Evolutionary conservation across 768 basidiomycete genomes (phyloP).

Genomic region (Lactarius trivialis): DNA sequence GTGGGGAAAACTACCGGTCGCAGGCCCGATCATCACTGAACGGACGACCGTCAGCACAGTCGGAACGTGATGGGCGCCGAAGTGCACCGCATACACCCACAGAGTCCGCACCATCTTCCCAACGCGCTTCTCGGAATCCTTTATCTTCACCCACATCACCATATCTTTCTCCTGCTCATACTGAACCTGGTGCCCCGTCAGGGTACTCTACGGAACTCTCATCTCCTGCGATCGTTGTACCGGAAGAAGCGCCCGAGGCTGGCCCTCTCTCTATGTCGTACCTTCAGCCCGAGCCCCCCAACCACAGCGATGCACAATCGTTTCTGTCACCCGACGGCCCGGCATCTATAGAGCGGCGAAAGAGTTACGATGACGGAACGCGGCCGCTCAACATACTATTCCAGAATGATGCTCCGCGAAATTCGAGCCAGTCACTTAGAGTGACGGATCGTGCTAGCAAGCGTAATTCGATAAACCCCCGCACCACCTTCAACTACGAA

Average conservation of each 20-base stretch:
- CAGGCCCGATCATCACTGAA: background rate
- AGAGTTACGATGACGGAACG: slow-evolving; percentile 41
- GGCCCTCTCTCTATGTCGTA: slow-evolving; percentile 14
- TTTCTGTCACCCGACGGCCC: slow-evolving; percentile 23
- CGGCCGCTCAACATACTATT: slow-evolving; percentile 36
- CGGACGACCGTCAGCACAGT: background rate
- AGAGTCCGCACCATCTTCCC: background rate
- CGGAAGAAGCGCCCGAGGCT: slow-evolving; percentile 8
- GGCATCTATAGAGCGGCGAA: slow-evolving; percentile 28
- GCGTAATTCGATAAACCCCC: slow-evolving; percentile 52
- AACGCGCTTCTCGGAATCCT: background rate
- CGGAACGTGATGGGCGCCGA: slow-evolving; percentile 4
- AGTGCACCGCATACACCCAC: background rate
- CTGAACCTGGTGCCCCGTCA: background rate
- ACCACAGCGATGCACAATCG: slow-evolving; percentile 1
- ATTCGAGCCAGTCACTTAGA: slow-evolving; percentile 28
- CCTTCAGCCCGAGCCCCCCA: slow-evolving; percentile 14
- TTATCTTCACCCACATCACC: slow-evolving; percentile 7
- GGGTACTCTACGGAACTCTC: background rate
- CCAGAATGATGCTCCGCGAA: slow-evolving; percentile 23
- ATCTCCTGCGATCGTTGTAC: slow-evolving; percentile 11
- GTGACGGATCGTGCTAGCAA: slow-evolving; percentile 37
- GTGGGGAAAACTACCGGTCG: background rate
- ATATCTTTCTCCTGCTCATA: background rate
- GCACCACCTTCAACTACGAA: slow-evolving; percentile 32